Percentiles rank a stretch among this genome's conserved stretches.
These are phyloP conservation scores for Fomes fomentarius DNA, from an alignment of 1,284 basidiomycete genomes.

Conservation along the genomic window DNA sequence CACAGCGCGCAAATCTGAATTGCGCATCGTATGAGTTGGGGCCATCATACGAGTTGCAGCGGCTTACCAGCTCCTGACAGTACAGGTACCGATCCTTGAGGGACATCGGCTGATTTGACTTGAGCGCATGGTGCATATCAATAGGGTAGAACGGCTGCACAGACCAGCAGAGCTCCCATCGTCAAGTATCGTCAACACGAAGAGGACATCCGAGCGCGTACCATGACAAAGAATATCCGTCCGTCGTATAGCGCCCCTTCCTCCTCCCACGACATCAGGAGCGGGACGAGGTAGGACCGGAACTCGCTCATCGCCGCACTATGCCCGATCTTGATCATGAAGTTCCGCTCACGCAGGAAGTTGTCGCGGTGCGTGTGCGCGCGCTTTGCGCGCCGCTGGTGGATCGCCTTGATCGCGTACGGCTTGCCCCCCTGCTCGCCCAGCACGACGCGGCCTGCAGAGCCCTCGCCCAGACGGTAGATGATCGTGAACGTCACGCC, in stretches of 20 bases:
- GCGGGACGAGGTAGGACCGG: constrained; percentile 5
- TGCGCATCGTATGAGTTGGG: not conserved
- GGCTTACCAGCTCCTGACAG: constrained; percentile 24
- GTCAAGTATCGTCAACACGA: not conserved
- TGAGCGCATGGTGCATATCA: not conserved
- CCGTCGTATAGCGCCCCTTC: not conserved
- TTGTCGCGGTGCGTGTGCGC: not conserved
- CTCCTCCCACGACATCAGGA: constrained; percentile 28
- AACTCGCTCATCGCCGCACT: not conserved
- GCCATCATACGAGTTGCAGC: not conserved
- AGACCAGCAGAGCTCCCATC: not conserved
- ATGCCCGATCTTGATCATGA: constrained; percentile 3
- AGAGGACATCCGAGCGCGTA: constrained; percentile 4
- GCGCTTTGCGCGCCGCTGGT: constrained; percentile 4
- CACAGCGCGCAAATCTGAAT: constrained; percentile 21
- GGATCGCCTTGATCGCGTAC: constrained; percentile 15
- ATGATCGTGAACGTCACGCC: constrained; percentile 3
- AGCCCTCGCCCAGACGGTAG: not conserved
- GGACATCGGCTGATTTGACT: not conserved
- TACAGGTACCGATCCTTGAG: constrained; percentile 12
- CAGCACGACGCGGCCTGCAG: constrained; percentile 7
- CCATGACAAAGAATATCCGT: constrained; percentile 30
- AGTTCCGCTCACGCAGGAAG: constrained; percentile 9
- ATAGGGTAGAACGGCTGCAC: constrained; percentile 10
- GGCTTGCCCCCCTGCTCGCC: not conserved